Percentiles rank a stretch among this genome's conserved stretches.
These are phyloP conservation scores for Parathielavia hyrcaniae DNA, from an alignment of 495 filamentous ascomycete species.

Conservation along the genomic window DNA sequence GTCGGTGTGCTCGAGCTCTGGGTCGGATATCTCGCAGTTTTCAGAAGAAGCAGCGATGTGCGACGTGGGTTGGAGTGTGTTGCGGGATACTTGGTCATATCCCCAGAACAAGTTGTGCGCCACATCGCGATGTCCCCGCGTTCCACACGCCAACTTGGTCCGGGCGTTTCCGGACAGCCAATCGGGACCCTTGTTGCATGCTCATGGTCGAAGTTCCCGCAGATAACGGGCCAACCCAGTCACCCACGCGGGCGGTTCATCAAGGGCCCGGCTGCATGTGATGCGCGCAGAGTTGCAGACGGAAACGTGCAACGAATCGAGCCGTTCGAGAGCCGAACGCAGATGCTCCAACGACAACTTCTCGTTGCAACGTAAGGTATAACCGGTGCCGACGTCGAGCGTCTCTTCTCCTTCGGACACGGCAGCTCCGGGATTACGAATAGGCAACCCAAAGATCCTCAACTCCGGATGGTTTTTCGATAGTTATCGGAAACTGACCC, in stretches of 20 bases:
- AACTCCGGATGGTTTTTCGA: too few species aligned
- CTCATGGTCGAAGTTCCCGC: constrained; percentile 20
- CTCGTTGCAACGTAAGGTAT: too few species aligned
- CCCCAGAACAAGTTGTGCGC: constrained; percentile 9
- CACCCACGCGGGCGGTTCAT: neutral
- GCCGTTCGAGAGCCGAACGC: too few species aligned
- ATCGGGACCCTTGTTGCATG: constrained; percentile 12
- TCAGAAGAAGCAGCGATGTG: neutral
- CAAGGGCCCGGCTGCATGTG: neutral
- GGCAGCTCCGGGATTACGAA: too few species aligned
- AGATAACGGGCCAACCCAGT: constrained; percentile 3
- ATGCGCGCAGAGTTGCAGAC: too few species aligned
- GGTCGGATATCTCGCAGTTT: neutral
- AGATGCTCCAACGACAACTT: too few species aligned
- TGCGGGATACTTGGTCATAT: neutral
- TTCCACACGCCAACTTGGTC: constrained; percentile 2
- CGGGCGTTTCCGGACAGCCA: constrained; percentile 7
- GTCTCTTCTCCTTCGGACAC: too few species aligned
- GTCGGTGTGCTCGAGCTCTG: neutral
- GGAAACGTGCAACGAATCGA: neutral
- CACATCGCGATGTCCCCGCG: constrained; percentile 16
- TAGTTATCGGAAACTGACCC: too few species aligned
- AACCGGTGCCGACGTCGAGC: too few species aligned
- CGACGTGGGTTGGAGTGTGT: neutral
- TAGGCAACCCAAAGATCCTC: too few species aligned